Conservation (phyloP, 1,284 basidiomycete genomes). For the Tylopilus orsonianus region DNA sequence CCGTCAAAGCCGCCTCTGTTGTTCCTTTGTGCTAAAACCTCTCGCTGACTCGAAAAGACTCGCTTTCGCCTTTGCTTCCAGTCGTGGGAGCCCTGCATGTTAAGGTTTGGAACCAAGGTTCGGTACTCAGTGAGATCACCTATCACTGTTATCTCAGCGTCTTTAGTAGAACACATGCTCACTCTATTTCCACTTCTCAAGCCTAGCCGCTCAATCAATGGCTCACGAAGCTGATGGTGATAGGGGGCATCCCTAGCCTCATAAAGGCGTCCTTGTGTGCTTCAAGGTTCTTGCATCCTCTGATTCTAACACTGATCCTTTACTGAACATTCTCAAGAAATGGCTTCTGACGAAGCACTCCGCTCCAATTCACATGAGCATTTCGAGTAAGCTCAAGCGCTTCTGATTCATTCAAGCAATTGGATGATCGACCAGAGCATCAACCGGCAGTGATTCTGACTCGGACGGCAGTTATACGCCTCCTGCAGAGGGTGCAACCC, state of each 20-base stretch:
- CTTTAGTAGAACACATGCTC: conserved; percentile 10
- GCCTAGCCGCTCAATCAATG: conserved; percentile 14
- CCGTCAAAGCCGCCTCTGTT: too few relatives aligned
- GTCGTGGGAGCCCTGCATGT: conserved; percentile 2
- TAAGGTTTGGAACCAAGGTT: neutral
- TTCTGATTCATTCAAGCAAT: neutral
- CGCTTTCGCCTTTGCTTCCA: neutral
- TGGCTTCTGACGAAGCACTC: neutral
- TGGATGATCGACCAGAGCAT: neutral
- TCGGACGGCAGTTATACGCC: neutral
- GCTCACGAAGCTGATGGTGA: conserved; percentile 1
- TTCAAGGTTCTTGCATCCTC: neutral
- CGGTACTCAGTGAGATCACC: conserved; percentile 4
- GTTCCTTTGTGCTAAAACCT: too few relatives aligned
- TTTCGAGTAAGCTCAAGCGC: neutral
- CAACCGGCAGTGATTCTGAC: neutral
- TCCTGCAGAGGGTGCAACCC: neutral
- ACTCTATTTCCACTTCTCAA: conserved; percentile 1
- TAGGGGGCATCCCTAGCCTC: conserved; percentile 4
- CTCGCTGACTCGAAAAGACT: neutral
- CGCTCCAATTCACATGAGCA: neutral
- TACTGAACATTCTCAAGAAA: neutral
- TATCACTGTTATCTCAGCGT: conserved; percentile 24
- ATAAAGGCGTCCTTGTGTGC: conserved; percentile 13
- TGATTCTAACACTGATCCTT: neutral